Evolutionary conservation across 2,329 filamentous ascomycete species (phyloP), one percentile per base, ranked within the genome.

Genomic region (Pseudogymnoascus sp.): DNA sequence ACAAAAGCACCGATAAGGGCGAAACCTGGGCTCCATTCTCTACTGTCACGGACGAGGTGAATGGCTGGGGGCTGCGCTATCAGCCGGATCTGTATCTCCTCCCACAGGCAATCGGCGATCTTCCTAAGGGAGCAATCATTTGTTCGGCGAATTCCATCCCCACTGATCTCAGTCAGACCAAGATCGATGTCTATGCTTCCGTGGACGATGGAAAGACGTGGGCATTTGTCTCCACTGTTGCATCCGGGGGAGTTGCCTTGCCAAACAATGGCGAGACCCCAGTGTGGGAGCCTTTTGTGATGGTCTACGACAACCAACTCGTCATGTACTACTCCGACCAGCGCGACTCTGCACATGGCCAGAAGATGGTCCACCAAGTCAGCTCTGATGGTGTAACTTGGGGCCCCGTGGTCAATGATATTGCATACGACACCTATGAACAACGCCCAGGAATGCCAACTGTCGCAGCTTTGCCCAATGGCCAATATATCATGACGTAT

Each of bases 241-340:
- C 86, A 1, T 74, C 76, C 1, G 87, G 86, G 35, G 77, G 78
- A 42, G 84, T 85, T 1, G 65, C 76, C 1, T 83, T 86, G 2
- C 78, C 82, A 16, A 63, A 53, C 69, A 87, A 89, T 68, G 86
- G 84, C 2, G 70, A 83, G 33, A 86, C 84, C 0, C 84, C 86
- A 1, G 82, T 90, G 13, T 90, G 87, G 87, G 87, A 90, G 72
- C 87, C 87, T 0, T 88, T 86, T 72, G 74, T 90, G 44, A 70
- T 83, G 73, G 75, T 81, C 44, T 79, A 85, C 71, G 74, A 86
- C 63, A 77, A 82, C 64, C 77, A 82, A 62, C 73, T 89, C 19
- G 80, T 88, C 42, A 78, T 80, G 69, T 89, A 87, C 78, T 90
- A 89, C 76, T 85, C 86, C 2, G 87, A 90, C 72, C 86, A 89